Conservation (phyloP, 169 alveolate species). For the Miamiensis avidus region DNA sequence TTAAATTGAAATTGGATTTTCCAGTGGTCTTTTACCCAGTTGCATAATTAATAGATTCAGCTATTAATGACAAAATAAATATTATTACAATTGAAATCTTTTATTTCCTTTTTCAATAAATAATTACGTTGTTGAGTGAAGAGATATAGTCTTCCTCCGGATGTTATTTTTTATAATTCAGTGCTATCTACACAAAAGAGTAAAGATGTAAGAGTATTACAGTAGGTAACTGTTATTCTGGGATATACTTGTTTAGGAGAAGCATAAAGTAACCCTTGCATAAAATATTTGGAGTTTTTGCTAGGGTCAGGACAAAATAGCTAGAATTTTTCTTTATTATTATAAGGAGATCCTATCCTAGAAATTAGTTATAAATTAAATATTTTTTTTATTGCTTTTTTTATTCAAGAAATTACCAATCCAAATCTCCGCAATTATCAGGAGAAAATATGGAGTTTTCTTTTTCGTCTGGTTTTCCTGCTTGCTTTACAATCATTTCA, state of each 20-base stretch:
- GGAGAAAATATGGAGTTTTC: neutral
- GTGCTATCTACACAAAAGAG: neutral
- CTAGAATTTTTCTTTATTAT: neutral
- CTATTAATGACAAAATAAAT: too few species aligned
- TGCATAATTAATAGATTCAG: slow-evolving; percentile 21
- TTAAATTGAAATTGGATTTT: slow-evolving; percentile 13
- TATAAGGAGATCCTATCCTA: slow-evolving; percentile 1
- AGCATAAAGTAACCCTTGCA: slow-evolving; percentile 18
- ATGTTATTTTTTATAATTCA: neutral
- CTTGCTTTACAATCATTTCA: neutral
- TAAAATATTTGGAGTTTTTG: neutral
- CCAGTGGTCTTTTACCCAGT: slow-evolving; percentile 24
- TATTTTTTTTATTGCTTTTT: neutral
- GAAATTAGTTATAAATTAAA: slow-evolving; percentile 4
- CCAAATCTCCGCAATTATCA: neutral
- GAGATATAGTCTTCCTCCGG: slow-evolving; percentile 45
- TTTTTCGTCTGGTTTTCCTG: neutral
- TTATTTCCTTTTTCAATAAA: too few species aligned
- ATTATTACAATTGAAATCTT: too few species aligned
- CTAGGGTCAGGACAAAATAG: neutral
- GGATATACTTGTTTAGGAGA: slow-evolving; percentile 9
- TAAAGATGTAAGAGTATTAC: neutral
- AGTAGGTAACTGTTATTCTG: slow-evolving; percentile 9
- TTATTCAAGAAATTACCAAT: slow-evolving; percentile 11
- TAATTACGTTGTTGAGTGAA: slow-evolving; percentile 17